phyloP scores from a whole-genome alignment of 345 rosid species.

The Lumnitzera littorea region DNA sequence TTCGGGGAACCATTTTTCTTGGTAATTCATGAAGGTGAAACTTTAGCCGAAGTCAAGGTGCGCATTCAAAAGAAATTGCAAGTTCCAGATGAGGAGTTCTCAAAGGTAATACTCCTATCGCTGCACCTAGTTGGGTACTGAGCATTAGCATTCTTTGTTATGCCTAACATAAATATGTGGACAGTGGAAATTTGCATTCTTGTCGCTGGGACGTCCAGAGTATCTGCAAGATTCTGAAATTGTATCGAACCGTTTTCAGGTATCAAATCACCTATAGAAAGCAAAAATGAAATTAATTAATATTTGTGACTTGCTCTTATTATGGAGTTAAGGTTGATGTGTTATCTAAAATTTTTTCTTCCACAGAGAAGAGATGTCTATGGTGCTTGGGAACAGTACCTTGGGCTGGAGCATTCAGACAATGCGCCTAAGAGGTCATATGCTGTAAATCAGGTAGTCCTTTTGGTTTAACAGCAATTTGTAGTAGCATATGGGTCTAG shows the following conservation, averaged over 20 bases:
- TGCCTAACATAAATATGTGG: background rate
- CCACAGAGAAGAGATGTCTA: constrained; percentile 57
- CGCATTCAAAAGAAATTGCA: constrained; percentile 80
- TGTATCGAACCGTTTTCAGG: constrained; percentile 82
- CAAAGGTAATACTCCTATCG: constrained; percentile 46
- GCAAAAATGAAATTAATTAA: too few relatives aligned
- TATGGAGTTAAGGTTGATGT: background rate
- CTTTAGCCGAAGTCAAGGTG: constrained; percentile 61
- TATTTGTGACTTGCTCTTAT: too few relatives aligned
- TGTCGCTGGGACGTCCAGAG: constrained; percentile 87
- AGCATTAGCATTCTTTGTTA: background rate
- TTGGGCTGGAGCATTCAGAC: constrained; percentile 88
- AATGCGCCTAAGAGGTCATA: constrained; percentile 76
- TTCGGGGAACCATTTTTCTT: constrained; percentile 97
- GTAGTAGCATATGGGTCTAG: too few relatives aligned
- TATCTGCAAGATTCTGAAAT: constrained; percentile 73
- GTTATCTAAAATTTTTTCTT: background rate
- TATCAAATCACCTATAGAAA: constrained; percentile 1
- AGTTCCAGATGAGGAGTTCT: constrained; percentile 84
- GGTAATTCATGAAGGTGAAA: constrained; percentile 90
- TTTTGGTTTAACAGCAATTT: background rate
- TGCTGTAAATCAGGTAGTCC: constrained; percentile 63
- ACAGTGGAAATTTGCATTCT: constrained; percentile 94
- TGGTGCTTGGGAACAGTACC: constrained; percentile 91
- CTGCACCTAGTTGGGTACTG: background rate